These are phyloP conservation scores for Sonneratia caseolaris DNA, from an alignment of 345 rosid genomes.

Conservation along the genomic window DNA sequence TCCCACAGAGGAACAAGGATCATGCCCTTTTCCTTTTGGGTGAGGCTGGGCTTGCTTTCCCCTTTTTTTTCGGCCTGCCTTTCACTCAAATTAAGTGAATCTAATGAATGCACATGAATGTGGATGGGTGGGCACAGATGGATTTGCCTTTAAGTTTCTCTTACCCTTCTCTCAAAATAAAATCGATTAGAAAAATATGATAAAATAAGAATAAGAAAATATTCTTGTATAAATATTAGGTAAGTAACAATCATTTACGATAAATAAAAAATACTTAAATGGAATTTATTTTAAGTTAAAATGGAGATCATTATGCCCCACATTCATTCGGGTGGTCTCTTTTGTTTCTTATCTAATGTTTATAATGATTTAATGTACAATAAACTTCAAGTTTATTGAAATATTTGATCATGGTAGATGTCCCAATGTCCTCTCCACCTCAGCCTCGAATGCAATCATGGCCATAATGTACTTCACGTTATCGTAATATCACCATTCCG, in stretches of 20 bases:
- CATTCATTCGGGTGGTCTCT: too few species aligned
- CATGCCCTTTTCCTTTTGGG: constrained; percentile 24
- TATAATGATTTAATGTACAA: too few species aligned
- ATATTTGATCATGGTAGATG: too few species aligned
- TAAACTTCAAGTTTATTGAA: too few species aligned
- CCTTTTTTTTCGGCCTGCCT: background rate
- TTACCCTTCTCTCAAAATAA: constrained; percentile 5
- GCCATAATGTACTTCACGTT: constrained; percentile 1
- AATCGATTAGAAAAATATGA: background rate
- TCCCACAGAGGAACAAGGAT: constrained; percentile 42
- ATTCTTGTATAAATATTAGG: background rate
- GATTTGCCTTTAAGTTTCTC: constrained; percentile 25
- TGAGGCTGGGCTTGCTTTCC: constrained; percentile 22
- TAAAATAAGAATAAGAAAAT: too few species aligned
- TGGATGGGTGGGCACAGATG: constrained; percentile 35
- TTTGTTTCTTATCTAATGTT: too few species aligned
- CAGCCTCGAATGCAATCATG: background rate
- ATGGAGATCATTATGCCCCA: too few species aligned
- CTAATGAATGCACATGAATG: constrained; percentile 47
- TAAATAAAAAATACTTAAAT: too few species aligned
- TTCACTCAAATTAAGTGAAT: constrained; percentile 2
- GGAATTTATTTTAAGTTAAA: too few species aligned
- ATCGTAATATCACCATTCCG: background rate
- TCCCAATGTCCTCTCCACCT: background rate
- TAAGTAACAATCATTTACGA: too few species aligned